These are phyloP conservation scores for Aspergillus proliferans DNA, from an alignment of 2,329 filamentous ascomycete species.

Conservation along the genomic window DNA sequence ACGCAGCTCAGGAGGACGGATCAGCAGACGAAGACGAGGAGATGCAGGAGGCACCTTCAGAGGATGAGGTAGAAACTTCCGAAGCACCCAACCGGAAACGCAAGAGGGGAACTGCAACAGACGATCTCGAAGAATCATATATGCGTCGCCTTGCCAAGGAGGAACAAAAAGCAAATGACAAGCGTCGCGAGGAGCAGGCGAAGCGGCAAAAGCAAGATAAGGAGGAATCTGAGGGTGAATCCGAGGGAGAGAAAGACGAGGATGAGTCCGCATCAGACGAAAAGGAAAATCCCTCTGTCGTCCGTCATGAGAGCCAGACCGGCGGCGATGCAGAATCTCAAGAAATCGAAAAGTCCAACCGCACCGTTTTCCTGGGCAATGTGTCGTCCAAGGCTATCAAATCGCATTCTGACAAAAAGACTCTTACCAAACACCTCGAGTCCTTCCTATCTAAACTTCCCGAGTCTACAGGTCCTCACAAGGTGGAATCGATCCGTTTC, in stretches of 20 bases:
- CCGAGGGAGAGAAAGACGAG: conserved; percentile 19
- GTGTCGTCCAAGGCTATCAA: conserved; percentile 77
- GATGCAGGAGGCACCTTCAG: conserved; percentile 39
- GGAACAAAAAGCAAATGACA: conserved; percentile 31
- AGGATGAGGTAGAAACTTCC: conserved; percentile 30
- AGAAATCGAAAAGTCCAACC: conserved; percentile 76
- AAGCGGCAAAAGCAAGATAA: conserved; percentile 42
- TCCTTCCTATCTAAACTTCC: conserved; percentile 60
- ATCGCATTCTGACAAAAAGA: conserved; percentile 73
- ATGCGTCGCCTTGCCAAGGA: conserved; percentile 41
- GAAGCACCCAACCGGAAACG: conserved; percentile 41
- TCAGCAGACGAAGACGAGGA: conserved; percentile 28
- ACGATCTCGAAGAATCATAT: conserved; percentile 39
- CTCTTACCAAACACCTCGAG: conserved; percentile 67
- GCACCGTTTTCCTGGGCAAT: conserved; percentile 90
- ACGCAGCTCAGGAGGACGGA: conserved; percentile 15
- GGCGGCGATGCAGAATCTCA: conserved; percentile 28
- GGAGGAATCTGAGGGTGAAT: conserved; percentile 34
- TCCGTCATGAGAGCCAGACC: conserved; percentile 35
- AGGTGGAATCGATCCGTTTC: conserved; percentile 87
- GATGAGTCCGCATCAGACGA: conserved; percentile 30
- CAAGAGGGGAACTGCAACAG: conserved; percentile 46
- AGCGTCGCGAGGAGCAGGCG: conserved; percentile 28
- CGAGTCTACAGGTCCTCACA: conserved; percentile 52
- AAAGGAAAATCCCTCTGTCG: conserved; percentile 21